Evolutionary conservation across 2,329 filamentous ascomycete genomes (phyloP), one percentile per base, ranked within the genome.

Genomic region (Dendryphion nanum): DNA sequence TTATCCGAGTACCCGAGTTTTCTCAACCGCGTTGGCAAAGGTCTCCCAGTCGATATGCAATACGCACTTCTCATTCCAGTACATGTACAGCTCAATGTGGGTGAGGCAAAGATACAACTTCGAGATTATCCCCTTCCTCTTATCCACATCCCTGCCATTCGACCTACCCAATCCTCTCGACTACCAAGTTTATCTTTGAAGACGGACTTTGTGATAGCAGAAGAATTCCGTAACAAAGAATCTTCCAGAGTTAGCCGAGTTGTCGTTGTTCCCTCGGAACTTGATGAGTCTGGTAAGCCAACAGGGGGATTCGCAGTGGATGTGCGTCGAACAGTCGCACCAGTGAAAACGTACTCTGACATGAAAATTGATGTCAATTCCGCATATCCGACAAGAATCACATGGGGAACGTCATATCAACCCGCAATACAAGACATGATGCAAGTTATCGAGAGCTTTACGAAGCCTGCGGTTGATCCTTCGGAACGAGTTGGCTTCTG

Each of bases 371-470:
- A 95, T 47, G 90, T 98, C 64, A 95, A 97, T 64, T 96, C 91
- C 2, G 86, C 84, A 37, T 81, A 91, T 41, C 88, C 94, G 2
- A 98, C 93, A 1, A 82, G 87, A 30, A 91, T 98, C 37, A 96
- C 91, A 0, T 98, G 93, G 94, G 90, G 90, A 6, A 90, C 93
- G 31, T 95, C 90, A 2, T 98, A 97, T 58, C 94, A 98, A 59
- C 93, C 94, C 18, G 91, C 91, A 2, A 91, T 98, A 33, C 93
- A 98, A 64, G 94, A 98, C 59, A 95, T 97, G 86, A 98, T 98
- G 93, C 96, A 97, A 79, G 90, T 90, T 18, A 86, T 98, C 44
- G 93, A 98, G 67, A 91, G 87, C 2, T 97, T 98, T 63, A 96
- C 91, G 1, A 98, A 98, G 61, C 89, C 91, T 6, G 90, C 91